Evolutionary conservation across 805 yeast species (phyloP).

Genomic region (Yarrowia sp.): DNA sequence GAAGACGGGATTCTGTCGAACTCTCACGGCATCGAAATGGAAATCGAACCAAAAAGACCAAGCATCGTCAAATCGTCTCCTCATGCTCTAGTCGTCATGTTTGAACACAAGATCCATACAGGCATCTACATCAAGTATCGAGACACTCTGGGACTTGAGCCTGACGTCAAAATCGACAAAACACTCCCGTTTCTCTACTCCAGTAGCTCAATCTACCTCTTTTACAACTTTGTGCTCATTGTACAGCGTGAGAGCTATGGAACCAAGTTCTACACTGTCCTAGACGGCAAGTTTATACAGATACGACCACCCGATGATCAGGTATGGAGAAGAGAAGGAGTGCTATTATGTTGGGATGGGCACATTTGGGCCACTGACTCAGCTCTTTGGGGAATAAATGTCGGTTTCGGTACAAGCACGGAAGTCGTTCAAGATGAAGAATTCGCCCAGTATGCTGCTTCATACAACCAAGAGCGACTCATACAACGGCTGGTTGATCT

Average conservation of each 20-base stretch:
- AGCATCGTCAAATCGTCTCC: not conserved
- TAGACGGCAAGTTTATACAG: not conserved
- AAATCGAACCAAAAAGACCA: constrained; percentile 3
- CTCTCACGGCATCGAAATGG: not conserved
- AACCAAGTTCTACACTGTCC: constrained; percentile 4
- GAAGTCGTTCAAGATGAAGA: not conserved
- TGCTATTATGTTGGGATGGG: not conserved
- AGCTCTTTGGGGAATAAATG: not conserved
- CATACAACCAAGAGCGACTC: not conserved
- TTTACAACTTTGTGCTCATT: constrained; percentile 3
- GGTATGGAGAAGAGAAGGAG: constrained; percentile 10
- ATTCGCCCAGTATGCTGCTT: constrained; percentile 5
- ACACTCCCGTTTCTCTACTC: constrained; percentile 4
- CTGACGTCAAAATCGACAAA: constrained; percentile 8
- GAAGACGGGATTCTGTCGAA: constrained; percentile 7
- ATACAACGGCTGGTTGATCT: not conserved
- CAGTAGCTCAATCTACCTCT: not conserved
- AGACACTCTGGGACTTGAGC: not conserved
- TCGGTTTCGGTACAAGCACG: not conserved
- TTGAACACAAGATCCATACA: constrained; percentile 5
- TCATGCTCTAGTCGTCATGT: constrained; percentile 4
- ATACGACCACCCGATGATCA: not conserved
- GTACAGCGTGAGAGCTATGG: not conserved
- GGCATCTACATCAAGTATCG: not conserved
- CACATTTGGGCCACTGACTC: constrained; percentile 9